phyloP scores from a whole-genome alignment of 768 basidiomycete genomes.

The Trametes elegans region DNA sequence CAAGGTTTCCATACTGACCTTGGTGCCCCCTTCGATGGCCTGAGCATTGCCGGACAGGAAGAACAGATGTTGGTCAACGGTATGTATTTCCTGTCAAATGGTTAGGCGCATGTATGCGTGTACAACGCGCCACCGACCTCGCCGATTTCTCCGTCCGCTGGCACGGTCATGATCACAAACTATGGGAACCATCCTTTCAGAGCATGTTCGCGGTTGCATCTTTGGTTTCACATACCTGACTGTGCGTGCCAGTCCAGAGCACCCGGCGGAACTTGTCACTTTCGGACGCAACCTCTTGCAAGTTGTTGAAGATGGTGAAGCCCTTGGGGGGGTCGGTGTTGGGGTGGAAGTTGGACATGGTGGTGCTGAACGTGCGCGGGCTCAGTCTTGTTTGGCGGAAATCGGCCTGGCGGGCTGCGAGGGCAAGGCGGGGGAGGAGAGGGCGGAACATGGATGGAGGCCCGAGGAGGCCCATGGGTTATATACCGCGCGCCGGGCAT shows the following conservation, averaged over 20 bases:
- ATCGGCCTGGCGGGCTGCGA: neutral
- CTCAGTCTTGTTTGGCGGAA: neutral
- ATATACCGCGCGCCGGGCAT: neutral
- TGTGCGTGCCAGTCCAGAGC: conserved; percentile 28
- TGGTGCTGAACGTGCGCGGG: conserved; percentile 6
- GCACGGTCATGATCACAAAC: conserved; percentile 31
- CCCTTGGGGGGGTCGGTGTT: conserved; percentile 30
- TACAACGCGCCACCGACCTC: too few species aligned
- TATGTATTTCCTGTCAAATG: conserved; percentile 28
- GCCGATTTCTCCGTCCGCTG: conserved; percentile 29
- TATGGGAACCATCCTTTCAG: neutral
- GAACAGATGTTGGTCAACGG: conserved; percentile 29
- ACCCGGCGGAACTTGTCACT: conserved; percentile 30
- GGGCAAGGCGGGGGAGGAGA: neutral
- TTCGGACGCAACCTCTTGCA: conserved; percentile 23
- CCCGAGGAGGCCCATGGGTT: neutral
- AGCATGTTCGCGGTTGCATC: neutral
- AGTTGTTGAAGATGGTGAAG: conserved; percentile 25
- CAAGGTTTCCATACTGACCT: neutral
- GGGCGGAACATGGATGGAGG: conserved; percentile 3
- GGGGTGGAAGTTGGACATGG: conserved; percentile 22
- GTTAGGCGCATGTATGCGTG: too few species aligned
- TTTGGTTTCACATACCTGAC: conserved; percentile 20
- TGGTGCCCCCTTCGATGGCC: conserved; percentile 22
- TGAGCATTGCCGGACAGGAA: conserved; percentile 29